Base-by-base conservation (phyloP, 2,329 filamentous ascomycete species). In the Penicillium sp. region DNA sequence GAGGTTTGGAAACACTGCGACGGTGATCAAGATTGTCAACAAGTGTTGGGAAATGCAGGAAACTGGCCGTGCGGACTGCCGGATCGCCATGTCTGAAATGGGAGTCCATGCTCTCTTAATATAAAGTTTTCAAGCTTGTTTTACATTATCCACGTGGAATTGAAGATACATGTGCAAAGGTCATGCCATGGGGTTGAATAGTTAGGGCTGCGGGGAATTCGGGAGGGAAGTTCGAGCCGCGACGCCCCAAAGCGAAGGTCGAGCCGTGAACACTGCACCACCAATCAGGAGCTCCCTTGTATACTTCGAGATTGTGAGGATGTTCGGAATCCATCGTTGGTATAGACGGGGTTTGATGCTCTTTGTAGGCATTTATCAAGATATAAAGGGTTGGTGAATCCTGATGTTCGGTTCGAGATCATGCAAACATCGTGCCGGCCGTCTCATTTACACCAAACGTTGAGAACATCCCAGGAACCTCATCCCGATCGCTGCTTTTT, bases 41-140 rank as follows among this genome's bases (percentile, higher is more conserved):
- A 52, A 47, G n/a, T 52, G 49, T 8, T 52, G 49, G 49, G 27
- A 43, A 21, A 32, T 52, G 38, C 49, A 52, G n/a, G 49, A 52
- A 40, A 47, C 43, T 9, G 36, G 43, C 13, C 43, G 38, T 2
- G 49, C 49, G 4, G 49, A 52, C 38, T 47, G 49, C 13, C 34
- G 49, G 16, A 47, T 27, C 29, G 46, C 49, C 22, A 52, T 52
- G 49, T 40, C 43, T n/a, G 49, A 52, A 18, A 47, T 52, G 49
- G 49, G 44, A n/a, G 32, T 52, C 1, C 40, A 40, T 36, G 49
- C 49, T 16, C 46, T 52, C 21, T 22, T 52, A 11, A 52, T 52
- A 46, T 52, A 47, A 11, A 40, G 6, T 21, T 40, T 36, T 21
- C 7, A 10, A 34, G 10, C 14, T 34, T 34, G 14, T 11, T 34